Evolutionary conservation across 2,329 filamentous ascomycete species (phyloP), one percentile per base, ranked within the genome.

Genomic region (Onygena corvina): DNA sequence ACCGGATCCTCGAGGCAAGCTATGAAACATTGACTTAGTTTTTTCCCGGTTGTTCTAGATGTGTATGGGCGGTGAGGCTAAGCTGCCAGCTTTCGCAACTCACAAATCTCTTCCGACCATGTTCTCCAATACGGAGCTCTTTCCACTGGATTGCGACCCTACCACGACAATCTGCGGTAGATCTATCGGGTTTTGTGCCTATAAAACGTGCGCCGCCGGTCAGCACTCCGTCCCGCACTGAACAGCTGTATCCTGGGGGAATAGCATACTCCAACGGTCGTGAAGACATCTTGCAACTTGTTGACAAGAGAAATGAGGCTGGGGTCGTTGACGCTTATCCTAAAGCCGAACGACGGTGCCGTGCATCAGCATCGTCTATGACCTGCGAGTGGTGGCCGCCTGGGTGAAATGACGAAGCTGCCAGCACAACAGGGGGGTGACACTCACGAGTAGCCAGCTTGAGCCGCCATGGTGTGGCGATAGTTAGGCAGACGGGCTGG

Each of bases 21-120:
- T 96, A 63, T 54, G 53, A 33, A 7, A n/a, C 7, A 31, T 31
- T 31, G 30, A 31, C 30, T n/a, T n/a, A n/a, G n/a, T n/a, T n/a
- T n/a, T n/a, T n/a, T n/a, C n/a, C n/a, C n/a, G n/a, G n/a, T n/a
- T n/a, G n/a, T n/a, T n/a, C n/a, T n/a, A n/a, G n/a, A n/a, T n/a
- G n/a, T n/a, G n/a, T n/a, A n/a, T n/a, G n/a, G n/a, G n/a, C n/a
- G n/a, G n/a, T n/a, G n/a, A n/a, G n/a, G n/a, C n/a, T n/a, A n/a
- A n/a, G n/a, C n/a, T n/a, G n/a, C n/a, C n/a, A n/a, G n/a, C 3
- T 42, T 18, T 36, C 48, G 46, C 48, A 51, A 76, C 86, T 73
- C 76, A 96, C 90, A 98, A 98, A 72, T 98, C 92, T 75, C 92
- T 80, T 52, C 92, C 92, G 51, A 98, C 92, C 63, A 98, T 98